Percentiles rank a stretch among this genome's conserved stretches.
Conservation (phyloP, 495 filamentous ascomycete genomes). For the Penicillium soppii region DNA sequence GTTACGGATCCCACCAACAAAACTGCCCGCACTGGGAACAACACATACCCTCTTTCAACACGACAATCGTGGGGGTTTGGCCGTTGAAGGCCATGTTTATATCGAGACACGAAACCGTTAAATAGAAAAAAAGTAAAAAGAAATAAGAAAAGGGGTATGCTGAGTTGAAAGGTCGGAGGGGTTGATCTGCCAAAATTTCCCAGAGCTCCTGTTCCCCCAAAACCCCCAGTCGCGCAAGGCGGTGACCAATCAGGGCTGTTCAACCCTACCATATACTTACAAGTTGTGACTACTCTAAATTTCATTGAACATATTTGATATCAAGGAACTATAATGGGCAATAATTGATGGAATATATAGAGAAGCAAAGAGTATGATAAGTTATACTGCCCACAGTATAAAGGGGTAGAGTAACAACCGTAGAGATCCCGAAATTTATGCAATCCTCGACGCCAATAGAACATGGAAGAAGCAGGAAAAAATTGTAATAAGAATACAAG, state of each 20-base stretch:
- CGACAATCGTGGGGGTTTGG: conserved; percentile 97
- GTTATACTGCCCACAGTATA: background rate
- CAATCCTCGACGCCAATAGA: conserved; percentile 2
- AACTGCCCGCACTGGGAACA: conserved; percentile 28
- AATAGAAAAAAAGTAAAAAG: conserved; percentile 6
- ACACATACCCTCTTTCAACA: conserved; percentile 90
- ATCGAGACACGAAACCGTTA: conserved; percentile 20
- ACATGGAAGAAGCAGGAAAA: background rate
- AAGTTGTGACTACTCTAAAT: too few relatives aligned
- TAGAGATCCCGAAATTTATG: conserved; percentile 3
- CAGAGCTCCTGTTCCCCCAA: conserved; percentile 39
- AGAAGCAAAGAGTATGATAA: background rate
- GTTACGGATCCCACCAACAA: conserved; percentile 24
- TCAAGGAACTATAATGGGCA: background rate
- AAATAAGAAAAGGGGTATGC: conserved; percentile 25
- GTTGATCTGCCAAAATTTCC: conserved; percentile 50
- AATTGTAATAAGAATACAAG: conserved; percentile 6
- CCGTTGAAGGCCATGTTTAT: conserved; percentile 88
- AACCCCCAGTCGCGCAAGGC: conserved; percentile 30
- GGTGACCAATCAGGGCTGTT: conserved; percentile 34
- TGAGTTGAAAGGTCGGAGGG: conserved; percentile 27
- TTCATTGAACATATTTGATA: background rate
- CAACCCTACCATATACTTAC: conserved; percentile 20
- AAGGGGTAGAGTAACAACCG: conserved; percentile 2
- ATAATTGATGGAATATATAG: background rate